phyloP scores from a whole-genome alignment of 805 yeast genomes.

The Candida vartiovaarae region DNA sequence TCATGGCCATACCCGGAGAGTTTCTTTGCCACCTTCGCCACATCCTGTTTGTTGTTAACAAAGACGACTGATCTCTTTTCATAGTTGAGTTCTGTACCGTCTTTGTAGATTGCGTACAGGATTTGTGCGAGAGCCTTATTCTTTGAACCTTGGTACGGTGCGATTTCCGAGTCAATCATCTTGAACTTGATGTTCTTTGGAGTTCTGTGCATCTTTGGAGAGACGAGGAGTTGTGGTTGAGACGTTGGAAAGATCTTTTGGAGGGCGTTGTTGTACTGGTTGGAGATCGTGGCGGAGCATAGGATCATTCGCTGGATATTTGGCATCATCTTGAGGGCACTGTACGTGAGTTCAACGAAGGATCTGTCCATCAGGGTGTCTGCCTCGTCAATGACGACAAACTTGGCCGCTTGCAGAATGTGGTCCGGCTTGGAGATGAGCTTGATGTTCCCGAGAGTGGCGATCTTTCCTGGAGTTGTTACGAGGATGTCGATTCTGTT shows the following conservation, averaged over 20 bases:
- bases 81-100: constrained; percentile 69
- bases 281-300: constrained; percentile 89
- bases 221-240: constrained; percentile 45
- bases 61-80: constrained; percentile 81
- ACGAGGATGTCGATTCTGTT: constrained; percentile 69
- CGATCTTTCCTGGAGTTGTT: constrained; percentile 77
- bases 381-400: constrained; percentile 84
- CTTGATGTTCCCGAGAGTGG: constrained; percentile 28
- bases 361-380: constrained; percentile 85
- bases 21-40: constrained; percentile 47
- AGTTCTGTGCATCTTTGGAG: constrained; percentile 81
- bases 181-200: constrained; percentile 69
- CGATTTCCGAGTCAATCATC: constrained; percentile 64
- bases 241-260: constrained; percentile 56
- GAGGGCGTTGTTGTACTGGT: constrained; percentile 59
- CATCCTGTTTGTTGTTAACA: constrained; percentile 68
- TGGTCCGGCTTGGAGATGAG: constrained; percentile 32
- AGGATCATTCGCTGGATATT: constrained; percentile 59
- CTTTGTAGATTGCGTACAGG: constrained; percentile 75
- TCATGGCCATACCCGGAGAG: constrained; percentile 50
- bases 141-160: constrained; percentile 83
- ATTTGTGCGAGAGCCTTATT: constrained; percentile 83
- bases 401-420: constrained; percentile 40
- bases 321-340: constrained; percentile 42
- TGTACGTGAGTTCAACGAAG: constrained; percentile 60